Conservation (phyloP, 345 rosid genomes). For the Bruguiera sexangula region DNA sequence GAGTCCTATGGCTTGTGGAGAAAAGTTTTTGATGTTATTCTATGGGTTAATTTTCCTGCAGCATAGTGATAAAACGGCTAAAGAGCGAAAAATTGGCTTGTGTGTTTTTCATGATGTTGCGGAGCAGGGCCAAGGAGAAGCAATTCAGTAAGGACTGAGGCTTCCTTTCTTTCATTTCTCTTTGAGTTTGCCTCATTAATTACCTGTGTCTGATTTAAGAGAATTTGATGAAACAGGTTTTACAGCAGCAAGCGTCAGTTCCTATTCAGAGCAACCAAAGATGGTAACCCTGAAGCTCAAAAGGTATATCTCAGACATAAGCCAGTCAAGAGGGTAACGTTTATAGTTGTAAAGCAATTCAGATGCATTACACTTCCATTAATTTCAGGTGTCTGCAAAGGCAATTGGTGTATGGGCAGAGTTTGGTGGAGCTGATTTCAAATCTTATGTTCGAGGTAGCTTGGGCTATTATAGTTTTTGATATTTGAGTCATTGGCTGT, state of each 20-base stretch:
- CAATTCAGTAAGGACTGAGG: constrained; percentile 5
- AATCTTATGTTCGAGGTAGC: not conserved
- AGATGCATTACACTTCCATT: not conserved
- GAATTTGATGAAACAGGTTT: constrained; percentile 7
- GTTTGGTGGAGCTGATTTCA: constrained; percentile 18
- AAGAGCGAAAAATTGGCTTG: constrained; percentile 14
- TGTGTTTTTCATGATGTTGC: constrained; percentile 5
- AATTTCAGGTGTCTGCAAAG: not conserved
- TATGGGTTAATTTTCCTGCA: not conserved
- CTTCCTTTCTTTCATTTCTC: not conserved
- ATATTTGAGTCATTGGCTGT: not conserved
- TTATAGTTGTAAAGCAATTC: not conserved
- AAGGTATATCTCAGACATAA: not conserved
- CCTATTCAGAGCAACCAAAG: constrained; percentile 7
- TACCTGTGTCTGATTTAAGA: not conserved
- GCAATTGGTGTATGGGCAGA: constrained; percentile 10
- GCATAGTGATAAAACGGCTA: not conserved
- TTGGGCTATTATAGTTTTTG: not conserved
- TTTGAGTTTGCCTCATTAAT: not conserved
- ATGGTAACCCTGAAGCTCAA: constrained; percentile 9
- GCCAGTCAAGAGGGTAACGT: too few species aligned
- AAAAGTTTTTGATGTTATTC: too few species aligned
- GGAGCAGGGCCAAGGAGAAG: constrained; percentile 3
- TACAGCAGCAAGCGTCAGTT: not conserved
- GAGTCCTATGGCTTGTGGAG: too few species aligned